Conservation (phyloP, 306 rosid species). For the Lathyrus sativus region DNA sequence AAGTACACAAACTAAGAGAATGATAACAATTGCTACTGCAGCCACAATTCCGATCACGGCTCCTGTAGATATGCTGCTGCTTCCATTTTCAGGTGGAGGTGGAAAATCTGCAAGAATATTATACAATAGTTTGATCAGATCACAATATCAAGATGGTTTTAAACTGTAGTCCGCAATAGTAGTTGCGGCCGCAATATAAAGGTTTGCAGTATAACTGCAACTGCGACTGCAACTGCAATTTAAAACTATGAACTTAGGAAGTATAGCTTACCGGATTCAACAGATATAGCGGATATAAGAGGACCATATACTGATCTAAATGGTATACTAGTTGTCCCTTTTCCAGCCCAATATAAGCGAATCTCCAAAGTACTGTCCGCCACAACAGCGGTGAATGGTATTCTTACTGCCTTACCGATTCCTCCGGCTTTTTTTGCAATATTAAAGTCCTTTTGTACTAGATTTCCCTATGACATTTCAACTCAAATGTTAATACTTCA, state of each 20-base stretch:
- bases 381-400: background rate
- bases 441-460: constrained; percentile 3
- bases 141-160: background rate
- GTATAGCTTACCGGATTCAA: background rate
- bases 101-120: constrained; percentile 11
- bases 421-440: constrained; percentile 3
- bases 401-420: background rate
- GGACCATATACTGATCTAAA: constrained; percentile 1
- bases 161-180: background rate
- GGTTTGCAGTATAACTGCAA: background rate
- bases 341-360: constrained; percentile 18
- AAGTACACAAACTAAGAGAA: constrained; percentile 14
- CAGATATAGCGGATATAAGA: constrained; percentile 14
- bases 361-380: background rate
- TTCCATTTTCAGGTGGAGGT: constrained; percentile 25
- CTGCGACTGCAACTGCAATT: background rate
- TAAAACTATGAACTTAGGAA: background rate
- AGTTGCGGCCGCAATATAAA: background rate
- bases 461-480: background rate
- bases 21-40: constrained; percentile 22
- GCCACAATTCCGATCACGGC: constrained; percentile 45
- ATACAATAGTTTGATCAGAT: background rate
- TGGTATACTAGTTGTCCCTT: constrained; percentile 2
- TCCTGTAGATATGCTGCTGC: constrained; percentile 13
- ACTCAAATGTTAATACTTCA: background rate